Evolutionary conservation across 2,329 filamentous ascomycete genomes (phyloP), one percentile per base, ranked within the genome.

Genomic region (Arthrinium puccinioides): DNA sequence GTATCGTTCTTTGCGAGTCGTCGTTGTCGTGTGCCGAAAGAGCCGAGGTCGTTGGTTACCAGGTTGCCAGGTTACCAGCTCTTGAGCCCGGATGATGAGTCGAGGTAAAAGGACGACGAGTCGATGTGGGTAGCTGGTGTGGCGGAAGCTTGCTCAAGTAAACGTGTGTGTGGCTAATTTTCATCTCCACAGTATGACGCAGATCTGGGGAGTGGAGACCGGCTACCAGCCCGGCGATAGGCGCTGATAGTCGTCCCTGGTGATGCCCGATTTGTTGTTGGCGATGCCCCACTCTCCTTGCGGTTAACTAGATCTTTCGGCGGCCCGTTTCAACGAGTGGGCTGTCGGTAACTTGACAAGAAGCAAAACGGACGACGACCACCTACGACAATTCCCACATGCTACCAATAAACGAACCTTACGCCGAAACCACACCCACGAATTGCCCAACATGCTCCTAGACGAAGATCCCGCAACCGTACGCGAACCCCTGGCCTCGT

Each of bases 401-500:
- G 14, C 14, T 5, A 8, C 8, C 5, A 15, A 25, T 13, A 19
- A 19, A 35, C 32, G 10, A 26, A 26, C 14, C 11, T 21, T 16
- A 23, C 6, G 20, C 20, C 31, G 14, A 14, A n/a, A 24, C 23
- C 5, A 9, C 7, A 19, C 27, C n/a, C 24, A 20, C 9, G n/a
- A 37, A 32, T 21, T 44, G 40, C 42, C 43, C 67, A 87, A 65
- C 46, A 96, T 97, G 84, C 74, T 96, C 59, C 86, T 97, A 65
- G 87, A 94, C 64, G 89, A 96, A 67, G 86, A 92, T 60, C 90
- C 89, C 48, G 85, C 85, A 30, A 83, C 82, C 30, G 87, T 94
- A 77, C 43, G 76, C 57, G 15, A 27, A 25, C 37, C 36, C 32
- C 25, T 35, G 30, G 32, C 26, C 30, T 19, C 28, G 21, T 32